Evolutionary conservation across 1,139 yeast genomes (phyloP), one percentile per base, ranked within the genome.

Genomic region (Protomyces inouyei): DNA sequence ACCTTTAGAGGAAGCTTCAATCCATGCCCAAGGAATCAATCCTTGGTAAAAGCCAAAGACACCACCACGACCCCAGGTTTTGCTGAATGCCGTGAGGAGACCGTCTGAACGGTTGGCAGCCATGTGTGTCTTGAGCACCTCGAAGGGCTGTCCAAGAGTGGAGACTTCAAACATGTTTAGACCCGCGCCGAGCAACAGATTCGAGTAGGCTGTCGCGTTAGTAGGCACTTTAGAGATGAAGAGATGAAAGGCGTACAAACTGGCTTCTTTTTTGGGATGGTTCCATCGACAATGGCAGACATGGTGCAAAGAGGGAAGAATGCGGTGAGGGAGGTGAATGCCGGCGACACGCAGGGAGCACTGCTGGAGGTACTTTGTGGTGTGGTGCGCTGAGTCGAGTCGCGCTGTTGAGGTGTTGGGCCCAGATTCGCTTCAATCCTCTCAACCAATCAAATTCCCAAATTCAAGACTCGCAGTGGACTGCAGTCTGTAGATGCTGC

Each of bases 1-100:
- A 74, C 98, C 98, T 76, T 93, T 93, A 55, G 98, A 93, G 25
- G 96, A 88, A n/a, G 97, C 98, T 77, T 93, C 98, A 71, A 93
- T 88, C 97, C 98, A 92, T 1, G 98, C 98, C 98, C 98, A 93
- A 52, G 98, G 98, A 69, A 93, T 92, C 75, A 93, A 81, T 32
- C 98, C 98, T 76, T 93, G 98, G 78, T 92, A 93, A 77, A 92
- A 93, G 0, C 97, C 98, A 36, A 83, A 75, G 28, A 87, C 72
- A 63, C 98, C 98, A 68, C 98, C 98, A 73, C 98, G 85, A 32
- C 93, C 82, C 93, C 95, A 90, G 66, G 93, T 93, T 61, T 85
- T 81, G 68, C 81, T 81, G 61, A 86, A 81, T 32, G 97, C 89
- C 70, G 85, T 85, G 14, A 83, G 72, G 70, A 93, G 79, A 6